Percentiles rank a stretch among this genome's conserved stretches.
Evolutionary conservation across 192 early-diverging fungal genomes (phyloP).

Genomic region (Podochytrium sp.): DNA sequence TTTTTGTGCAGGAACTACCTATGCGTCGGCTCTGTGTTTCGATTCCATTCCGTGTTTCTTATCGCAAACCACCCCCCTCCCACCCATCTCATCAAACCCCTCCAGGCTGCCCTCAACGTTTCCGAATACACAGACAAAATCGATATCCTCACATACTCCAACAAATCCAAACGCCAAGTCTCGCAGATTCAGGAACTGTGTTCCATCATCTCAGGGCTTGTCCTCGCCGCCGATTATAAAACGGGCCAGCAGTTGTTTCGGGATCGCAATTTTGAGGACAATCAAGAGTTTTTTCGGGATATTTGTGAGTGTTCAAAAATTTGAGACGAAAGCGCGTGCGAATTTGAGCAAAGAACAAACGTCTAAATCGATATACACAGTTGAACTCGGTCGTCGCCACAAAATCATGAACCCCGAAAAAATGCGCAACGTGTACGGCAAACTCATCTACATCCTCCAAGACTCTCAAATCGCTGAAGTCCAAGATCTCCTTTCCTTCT

Average conservation of each 20-base stretch:
- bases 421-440: constrained; percentile 95
- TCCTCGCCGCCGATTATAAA: constrained; percentile 69
- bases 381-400: constrained; percentile 58
- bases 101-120: constrained; percentile 82
- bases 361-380: too few relatives aligned
- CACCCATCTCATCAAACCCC: too few relatives aligned
- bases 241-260: constrained; percentile 55
- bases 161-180: constrained; percentile 88
- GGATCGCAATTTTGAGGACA: constrained; percentile 52
- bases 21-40: too few relatives aligned
- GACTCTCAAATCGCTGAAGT: constrained; percentile 61
- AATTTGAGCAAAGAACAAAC: not conserved
- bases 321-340: not conserved
- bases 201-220: constrained; percentile 89
- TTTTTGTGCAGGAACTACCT: too few relatives aligned
- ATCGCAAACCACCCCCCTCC: too few relatives aligned
- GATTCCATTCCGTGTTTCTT: too few relatives aligned
- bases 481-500: constrained; percentile 76
- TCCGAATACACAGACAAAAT: constrained; percentile 88
- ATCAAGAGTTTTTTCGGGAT: constrained; percentile 53
- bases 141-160: constrained; percentile 75
- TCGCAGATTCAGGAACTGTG: constrained; percentile 96
- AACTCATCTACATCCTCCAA: constrained; percentile 89
- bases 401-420: constrained; percentile 86
- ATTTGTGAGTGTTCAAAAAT: constrained; percentile 40